phyloP scores from a whole-genome alignment of 768 basidiomycete genomes.

The Trametes coccinea region DNA sequence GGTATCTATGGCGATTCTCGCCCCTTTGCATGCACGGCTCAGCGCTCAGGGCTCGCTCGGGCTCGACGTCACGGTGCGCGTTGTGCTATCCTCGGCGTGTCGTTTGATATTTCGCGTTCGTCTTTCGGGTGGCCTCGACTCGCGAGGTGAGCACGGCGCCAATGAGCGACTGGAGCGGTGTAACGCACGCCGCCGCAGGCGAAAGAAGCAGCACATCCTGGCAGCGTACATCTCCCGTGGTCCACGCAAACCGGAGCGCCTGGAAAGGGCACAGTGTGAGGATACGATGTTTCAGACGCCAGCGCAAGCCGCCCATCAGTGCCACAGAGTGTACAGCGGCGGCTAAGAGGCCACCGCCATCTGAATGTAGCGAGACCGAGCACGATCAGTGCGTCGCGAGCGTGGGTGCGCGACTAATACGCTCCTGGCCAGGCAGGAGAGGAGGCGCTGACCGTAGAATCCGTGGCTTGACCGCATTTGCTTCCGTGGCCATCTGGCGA shows the following conservation, averaged over 20 bases:
- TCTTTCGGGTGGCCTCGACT: not conserved
- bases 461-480: constrained; percentile 15
- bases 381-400: constrained; percentile 6
- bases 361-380: constrained; percentile 1
- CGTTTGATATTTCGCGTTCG: not conserved
- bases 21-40: constrained; percentile 3
- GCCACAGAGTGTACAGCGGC: constrained; percentile 15
- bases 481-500: constrained; percentile 16
- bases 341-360: constrained; percentile 1
- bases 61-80: not conserved
- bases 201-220: not conserved
- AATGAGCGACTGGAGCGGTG: not conserved
- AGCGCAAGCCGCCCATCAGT: constrained; percentile 21
- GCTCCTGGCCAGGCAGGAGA: no score
- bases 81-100: not conserved
- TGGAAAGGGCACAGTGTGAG: constrained; percentile 13
- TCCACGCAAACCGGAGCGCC: constrained; percentile 24
- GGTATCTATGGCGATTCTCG: constrained; percentile 1
- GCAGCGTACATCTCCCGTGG: constrained; percentile 1
- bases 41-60: not conserved
- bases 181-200: not conserved
- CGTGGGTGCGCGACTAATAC: not conserved
- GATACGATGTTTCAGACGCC: constrained; percentile 20
- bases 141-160: not conserved
- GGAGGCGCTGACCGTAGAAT: no score